These are phyloP conservation scores for Acanthamoeba quina DNA, from an alignment of 208 protist genomes.

Conservation along the genomic window DNA sequence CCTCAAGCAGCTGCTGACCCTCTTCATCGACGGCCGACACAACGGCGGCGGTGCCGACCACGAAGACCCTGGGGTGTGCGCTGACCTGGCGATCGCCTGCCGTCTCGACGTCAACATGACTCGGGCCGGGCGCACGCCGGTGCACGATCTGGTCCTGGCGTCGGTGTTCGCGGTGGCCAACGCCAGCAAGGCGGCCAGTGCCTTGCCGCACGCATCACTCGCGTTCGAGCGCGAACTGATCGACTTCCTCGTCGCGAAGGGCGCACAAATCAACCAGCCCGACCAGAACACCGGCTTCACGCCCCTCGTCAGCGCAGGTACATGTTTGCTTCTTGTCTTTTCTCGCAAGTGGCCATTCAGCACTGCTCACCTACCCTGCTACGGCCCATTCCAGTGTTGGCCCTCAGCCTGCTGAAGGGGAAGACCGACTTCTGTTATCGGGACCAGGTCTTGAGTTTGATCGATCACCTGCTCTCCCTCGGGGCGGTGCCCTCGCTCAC, in stretches of 20 bases:
- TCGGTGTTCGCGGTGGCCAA: conserved; percentile 1
- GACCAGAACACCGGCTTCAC: conserved; percentile 26
- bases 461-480: conserved; percentile 16
- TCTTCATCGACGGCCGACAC: conserved; percentile 22
- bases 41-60: not conserved
- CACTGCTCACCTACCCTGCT: not conserved
- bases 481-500: not conserved
- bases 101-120: conserved; percentile 17
- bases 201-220: not conserved
- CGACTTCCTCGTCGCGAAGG: not conserved
- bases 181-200: not conserved
- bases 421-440: not conserved
- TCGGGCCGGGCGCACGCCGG: not conserved
- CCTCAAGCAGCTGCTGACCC: conserved; percentile 44
- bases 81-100: not conserved
- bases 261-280: not conserved
- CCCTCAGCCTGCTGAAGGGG: not conserved
- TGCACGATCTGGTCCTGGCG: conserved; percentile 45
- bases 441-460: not conserved
- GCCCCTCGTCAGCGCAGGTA: conserved; percentile 24
- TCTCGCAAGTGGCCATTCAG: not conserved
- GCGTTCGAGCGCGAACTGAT: not conserved
- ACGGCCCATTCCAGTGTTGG: not conserved
- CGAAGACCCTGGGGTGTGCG: no score
- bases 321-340: not conserved